phyloP scores from a whole-genome alignment of 2,329 filamentous ascomycete genomes.

The Alternaria brassicicola region DNA sequence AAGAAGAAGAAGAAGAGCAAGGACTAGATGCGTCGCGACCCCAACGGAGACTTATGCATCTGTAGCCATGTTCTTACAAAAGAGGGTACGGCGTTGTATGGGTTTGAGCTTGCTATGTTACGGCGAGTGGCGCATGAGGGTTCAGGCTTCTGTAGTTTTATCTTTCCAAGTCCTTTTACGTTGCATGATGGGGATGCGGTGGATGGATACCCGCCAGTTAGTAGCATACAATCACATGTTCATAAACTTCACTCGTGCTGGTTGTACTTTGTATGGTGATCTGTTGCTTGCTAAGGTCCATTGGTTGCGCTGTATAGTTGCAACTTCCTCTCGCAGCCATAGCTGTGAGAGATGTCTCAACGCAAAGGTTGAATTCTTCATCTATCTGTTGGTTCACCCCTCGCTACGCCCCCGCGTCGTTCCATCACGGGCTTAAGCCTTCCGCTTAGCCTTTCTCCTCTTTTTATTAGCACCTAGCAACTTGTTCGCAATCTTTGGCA shows the following conservation, averaged over 20 bases:
- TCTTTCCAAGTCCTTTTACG: slow-evolving; percentile 14
- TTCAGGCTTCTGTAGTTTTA: slow-evolving; percentile 17
- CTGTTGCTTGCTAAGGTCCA: not conserved
- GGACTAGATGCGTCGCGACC: slow-evolving; percentile 35
- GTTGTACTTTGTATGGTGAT: not conserved
- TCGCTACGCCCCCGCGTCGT: not conserved
- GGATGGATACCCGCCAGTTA: slow-evolving; percentile 31
- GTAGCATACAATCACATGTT: slow-evolving; percentile 24
- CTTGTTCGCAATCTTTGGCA: slow-evolving; percentile 40
- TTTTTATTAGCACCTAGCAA: slow-evolving; percentile 36
- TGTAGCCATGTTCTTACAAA: slow-evolving; percentile 20
- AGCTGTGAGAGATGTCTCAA: not conserved
- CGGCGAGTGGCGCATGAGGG: slow-evolving; percentile 25
- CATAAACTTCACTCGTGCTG: slow-evolving; percentile 4
- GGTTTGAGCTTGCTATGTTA: slow-evolving; percentile 23
- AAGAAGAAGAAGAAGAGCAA: slow-evolving; percentile 68
- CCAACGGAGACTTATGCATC: slow-evolving; percentile 10
- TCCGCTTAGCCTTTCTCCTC: slow-evolving; percentile 26
- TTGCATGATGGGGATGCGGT: slow-evolving; percentile 31
- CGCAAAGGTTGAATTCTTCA: not conserved
- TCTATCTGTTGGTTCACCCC: not conserved
- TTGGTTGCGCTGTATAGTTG: not conserved
- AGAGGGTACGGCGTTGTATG: slow-evolving; percentile 26
- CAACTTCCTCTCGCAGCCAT: not conserved
- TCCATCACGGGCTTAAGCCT: not conserved